Evolutionary conservation across 2,329 filamentous ascomycete species (phyloP).

Genomic region (Hypoxylon sp.): DNA sequence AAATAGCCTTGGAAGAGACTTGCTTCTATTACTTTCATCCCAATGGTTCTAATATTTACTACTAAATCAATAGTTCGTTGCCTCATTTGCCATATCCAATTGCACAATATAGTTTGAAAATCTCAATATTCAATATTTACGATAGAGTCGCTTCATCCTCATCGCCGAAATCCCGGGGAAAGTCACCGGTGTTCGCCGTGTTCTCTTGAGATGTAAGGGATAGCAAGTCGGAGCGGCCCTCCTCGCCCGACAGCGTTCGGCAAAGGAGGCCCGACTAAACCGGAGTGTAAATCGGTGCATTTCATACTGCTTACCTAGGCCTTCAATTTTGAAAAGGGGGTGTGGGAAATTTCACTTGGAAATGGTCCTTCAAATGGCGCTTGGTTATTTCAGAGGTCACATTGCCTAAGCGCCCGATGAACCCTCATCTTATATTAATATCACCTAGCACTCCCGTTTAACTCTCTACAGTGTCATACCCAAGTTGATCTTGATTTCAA

Average conservation of each 20-base stretch:
- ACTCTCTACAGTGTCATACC: neutral
- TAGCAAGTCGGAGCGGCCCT: neutral
- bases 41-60: neutral
- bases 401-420: conserved; percentile 1
- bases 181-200: neutral
- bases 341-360: neutral
- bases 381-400: neutral
- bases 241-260: neutral
- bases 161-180: neutral
- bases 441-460: neutral
- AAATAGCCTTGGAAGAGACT: neutral
- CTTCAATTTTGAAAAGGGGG: neutral
- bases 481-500: neutral
- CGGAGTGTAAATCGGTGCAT: neutral
- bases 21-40: neutral
- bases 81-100: neutral
- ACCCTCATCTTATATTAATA: neutral
- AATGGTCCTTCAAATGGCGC: neutral
- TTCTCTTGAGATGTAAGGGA: neutral
- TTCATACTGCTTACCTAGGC: neutral
- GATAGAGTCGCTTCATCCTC: neutral
- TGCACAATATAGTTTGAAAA: neutral
- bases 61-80: no score
- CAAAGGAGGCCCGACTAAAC: neutral
- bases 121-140: neutral